These are phyloP conservation scores for Exophiala sideris DNA, from an alignment of 2,329 filamentous ascomycete genomes.

Conservation along the genomic window DNA sequence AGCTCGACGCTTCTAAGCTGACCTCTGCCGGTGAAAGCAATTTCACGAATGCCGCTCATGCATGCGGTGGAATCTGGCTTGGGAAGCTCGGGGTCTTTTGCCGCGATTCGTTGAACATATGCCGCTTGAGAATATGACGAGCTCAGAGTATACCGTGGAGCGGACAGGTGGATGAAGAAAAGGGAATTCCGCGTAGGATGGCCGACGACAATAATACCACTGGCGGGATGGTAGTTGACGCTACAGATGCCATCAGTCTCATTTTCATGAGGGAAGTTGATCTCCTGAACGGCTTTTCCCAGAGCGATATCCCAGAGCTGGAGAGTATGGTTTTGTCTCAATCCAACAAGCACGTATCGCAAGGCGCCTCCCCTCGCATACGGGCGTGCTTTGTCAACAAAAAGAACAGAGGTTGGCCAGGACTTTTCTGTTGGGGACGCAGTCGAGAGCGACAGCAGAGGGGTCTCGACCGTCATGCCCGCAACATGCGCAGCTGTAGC, in stretches of 20 bases:
- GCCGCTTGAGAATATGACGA: constrained; percentile 75
- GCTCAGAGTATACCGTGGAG: constrained; percentile 81
- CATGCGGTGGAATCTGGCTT: constrained; percentile 93
- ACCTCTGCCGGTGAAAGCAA: constrained; percentile 84
- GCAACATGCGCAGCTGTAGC: constrained; percentile 44
- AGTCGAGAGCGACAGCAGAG: constrained; percentile 80
- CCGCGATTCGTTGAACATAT: constrained; percentile 75
- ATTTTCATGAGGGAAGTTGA: constrained; percentile 92
- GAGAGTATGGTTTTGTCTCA: constrained; percentile 98
- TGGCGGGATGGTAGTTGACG: constrained; percentile 86
- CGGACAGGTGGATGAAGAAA: constrained; percentile 94
- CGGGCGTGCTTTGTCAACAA: constrained; percentile 93
- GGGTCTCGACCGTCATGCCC: constrained; percentile 75
- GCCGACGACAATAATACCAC: constrained; percentile 89
- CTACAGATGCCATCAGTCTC: constrained; percentile 98
- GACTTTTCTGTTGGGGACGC: constrained; percentile 87
- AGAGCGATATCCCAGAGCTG: constrained; percentile 98
- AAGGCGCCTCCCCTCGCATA: constrained; percentile 87
- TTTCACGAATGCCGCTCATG: constrained; percentile 93
- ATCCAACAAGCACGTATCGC: constrained; percentile 92
- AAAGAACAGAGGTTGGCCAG: constrained; percentile 91
- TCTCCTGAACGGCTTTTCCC: constrained; percentile 91
- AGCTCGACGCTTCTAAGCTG: constrained; percentile 87
- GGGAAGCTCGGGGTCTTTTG: constrained; percentile 68
- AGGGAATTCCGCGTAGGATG: constrained; percentile 96